Evolutionary conservation across 495 filamentous ascomycete species (phyloP).

Genomic region (Hypoxylon intermedium): DNA sequence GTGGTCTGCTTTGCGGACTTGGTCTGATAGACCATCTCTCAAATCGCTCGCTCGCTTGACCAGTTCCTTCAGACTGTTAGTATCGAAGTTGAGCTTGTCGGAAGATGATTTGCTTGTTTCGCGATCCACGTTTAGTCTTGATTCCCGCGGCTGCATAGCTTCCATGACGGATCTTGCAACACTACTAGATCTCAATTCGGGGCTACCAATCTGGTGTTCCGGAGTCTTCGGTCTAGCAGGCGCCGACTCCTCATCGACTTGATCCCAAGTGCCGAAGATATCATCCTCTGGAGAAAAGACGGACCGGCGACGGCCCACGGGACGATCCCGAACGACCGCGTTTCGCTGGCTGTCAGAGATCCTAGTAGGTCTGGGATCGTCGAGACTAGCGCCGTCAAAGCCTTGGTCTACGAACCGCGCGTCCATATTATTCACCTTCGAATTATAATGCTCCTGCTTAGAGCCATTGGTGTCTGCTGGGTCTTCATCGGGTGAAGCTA

Average conservation of each 20-base stretch:
- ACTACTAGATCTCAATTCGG: slow-evolving; percentile 50
- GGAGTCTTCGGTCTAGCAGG: slow-evolving; percentile 50
- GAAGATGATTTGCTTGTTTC: slow-evolving; percentile 56
- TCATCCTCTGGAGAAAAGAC: slow-evolving; percentile 69
- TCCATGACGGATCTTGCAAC: slow-evolving; percentile 83
- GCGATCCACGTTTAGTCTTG: slow-evolving; percentile 47
- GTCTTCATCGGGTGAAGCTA: slow-evolving; percentile 85
- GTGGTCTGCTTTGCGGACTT: slow-evolving; percentile 80
- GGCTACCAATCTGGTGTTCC: slow-evolving; percentile 34
- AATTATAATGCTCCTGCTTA: slow-evolving; percentile 41
- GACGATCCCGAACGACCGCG: slow-evolving; percentile 52
- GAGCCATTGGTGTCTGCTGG: slow-evolving; percentile 51
- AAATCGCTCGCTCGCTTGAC: slow-evolving; percentile 83
- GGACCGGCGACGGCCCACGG: slow-evolving; percentile 55
- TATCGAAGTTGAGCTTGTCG: slow-evolving; percentile 90
- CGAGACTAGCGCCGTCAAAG: slow-evolving; percentile 49
- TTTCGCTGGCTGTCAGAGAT: slow-evolving; percentile 44
- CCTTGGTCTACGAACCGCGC: slow-evolving; percentile 69
- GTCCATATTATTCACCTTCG: slow-evolving; percentile 37
- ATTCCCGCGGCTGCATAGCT: slow-evolving; percentile 73
- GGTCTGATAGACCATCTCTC: slow-evolving; percentile 73
- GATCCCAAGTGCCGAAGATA: slow-evolving; percentile 63
- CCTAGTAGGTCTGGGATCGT: slow-evolving; percentile 49
- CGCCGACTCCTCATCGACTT: slow-evolving; percentile 40
- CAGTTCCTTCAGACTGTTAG: slow-evolving; percentile 83